A percentile compares a stretch with the other conserved stretches of the same genome.
Evolutionary conservation across 331 rosid species (phyloP).

Genomic region (Telfairia occidentalis): DNA sequence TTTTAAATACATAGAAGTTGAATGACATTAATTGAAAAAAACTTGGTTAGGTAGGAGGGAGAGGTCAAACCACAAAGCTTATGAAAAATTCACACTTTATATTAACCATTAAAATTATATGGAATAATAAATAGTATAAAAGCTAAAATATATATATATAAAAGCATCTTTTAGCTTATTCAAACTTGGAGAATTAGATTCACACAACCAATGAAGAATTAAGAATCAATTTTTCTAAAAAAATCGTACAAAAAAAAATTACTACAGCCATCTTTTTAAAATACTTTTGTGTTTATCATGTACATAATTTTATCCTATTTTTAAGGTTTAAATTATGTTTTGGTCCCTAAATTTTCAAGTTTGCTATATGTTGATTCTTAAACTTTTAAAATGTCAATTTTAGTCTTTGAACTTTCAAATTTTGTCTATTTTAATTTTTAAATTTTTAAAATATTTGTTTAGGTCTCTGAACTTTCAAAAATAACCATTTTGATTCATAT

Average conservation of each 20-base stretch:
- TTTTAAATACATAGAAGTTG: not conserved
- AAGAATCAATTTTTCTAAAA: not conserved
- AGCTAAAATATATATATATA: not conserved
- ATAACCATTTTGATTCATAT: too few species aligned
- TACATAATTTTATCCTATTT: not conserved
- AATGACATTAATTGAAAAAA: not conserved
- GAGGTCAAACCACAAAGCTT: not conserved
- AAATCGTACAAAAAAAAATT: not conserved
- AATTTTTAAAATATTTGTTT: too few species aligned
- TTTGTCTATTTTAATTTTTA: too few species aligned
- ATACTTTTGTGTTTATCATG: not conserved
- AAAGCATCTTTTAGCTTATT: not conserved
- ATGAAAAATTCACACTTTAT: not conserved
- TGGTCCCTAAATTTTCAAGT: too few species aligned
- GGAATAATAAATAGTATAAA: not conserved
- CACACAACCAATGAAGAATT: not conserved
- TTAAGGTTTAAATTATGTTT: too few species aligned
- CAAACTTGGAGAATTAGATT: constrained; percentile 1
- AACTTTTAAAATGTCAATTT: too few species aligned
- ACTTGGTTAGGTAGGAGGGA: not conserved
- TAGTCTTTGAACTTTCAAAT: too few species aligned
- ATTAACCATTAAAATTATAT: not conserved
- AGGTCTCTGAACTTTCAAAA: too few species aligned
- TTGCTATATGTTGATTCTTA: too few species aligned
- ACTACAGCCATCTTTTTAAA: not conserved